phyloP scores from a whole-genome alignment of 495 filamentous ascomycete genomes.

The Hyaloscypha hepaticicola region DNA sequence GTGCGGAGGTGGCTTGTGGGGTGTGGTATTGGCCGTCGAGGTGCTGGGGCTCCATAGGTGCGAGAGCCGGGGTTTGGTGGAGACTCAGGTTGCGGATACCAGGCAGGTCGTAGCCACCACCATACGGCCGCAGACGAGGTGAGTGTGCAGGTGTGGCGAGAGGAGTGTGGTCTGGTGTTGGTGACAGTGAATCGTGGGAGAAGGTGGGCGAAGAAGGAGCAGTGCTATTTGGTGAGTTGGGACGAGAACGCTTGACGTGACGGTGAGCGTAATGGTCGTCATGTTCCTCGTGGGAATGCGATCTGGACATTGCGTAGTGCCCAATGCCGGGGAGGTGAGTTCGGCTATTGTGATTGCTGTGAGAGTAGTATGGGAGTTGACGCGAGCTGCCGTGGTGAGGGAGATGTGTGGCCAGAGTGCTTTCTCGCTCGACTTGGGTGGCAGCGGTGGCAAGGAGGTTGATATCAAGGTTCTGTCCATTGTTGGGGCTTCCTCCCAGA shows the following conservation, averaged over 20 bases:
- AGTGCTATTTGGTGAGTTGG: slow-evolving; percentile 90
- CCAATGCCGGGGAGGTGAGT: slow-evolving; percentile 71
- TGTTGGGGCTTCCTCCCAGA: slow-evolving; percentile 42
- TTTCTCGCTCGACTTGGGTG: slow-evolving; percentile 79
- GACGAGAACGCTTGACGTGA: slow-evolving; percentile 81
- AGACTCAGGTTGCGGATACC: slow-evolving; percentile 86
- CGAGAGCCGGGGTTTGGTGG: slow-evolving; percentile 83
- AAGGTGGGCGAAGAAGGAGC: slow-evolving; percentile 97
- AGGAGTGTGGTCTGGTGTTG: slow-evolving; percentile 95
- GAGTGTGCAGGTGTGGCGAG: slow-evolving; percentile 95
- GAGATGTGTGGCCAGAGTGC: slow-evolving; percentile 46
- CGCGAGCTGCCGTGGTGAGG: slow-evolving; percentile 51
- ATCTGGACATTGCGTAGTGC: slow-evolving; percentile 89
- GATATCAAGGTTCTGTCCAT: slow-evolving; percentile 62
- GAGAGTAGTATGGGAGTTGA: slow-evolving; percentile 59
- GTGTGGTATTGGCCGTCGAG: slow-evolving; percentile 52
- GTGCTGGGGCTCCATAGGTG: slow-evolving; percentile 84
- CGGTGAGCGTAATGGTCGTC: slow-evolving; percentile 72
- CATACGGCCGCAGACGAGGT: slow-evolving; percentile 76
- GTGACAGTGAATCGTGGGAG: slow-evolving; percentile 92
- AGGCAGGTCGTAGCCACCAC: slow-evolving; percentile 66
- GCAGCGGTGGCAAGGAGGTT: slow-evolving; percentile 89
- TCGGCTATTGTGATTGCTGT: slow-evolving; percentile 53
- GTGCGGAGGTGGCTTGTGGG: slow-evolving; percentile 31
- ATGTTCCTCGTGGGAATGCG: slow-evolving; percentile 79